A percentile compares a stretch with the other conserved stretches of the same genome.
Conservation (phyloP, 1,139 yeast genomes). For the Tardiomyces depauwii region DNA sequence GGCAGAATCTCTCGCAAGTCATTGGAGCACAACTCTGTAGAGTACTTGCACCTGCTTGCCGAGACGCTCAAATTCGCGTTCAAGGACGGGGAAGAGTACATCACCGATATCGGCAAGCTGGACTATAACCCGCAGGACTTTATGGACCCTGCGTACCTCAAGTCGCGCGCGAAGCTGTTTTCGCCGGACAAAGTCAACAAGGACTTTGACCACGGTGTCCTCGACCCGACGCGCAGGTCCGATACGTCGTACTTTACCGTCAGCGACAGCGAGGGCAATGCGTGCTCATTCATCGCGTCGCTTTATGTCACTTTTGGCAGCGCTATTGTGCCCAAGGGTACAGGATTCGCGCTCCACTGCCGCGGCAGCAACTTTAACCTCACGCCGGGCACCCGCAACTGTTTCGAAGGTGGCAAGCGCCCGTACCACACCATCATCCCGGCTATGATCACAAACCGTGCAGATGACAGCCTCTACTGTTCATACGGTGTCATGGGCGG, state of each 20-base stretch:
- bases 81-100: conserved; percentile 66
- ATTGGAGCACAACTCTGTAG: conserved; percentile 56
- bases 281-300: conserved; percentile 73
- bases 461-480: conserved; percentile 41
- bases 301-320: conserved; percentile 64
- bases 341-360: conserved; percentile 65
- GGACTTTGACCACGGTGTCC: conserved; percentile 42
- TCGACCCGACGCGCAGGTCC: conserved; percentile 52
- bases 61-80: conserved; percentile 67
- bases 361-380: conserved; percentile 70
- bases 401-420: conserved; percentile 58
- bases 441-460: conserved; percentile 49
- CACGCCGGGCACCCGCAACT: conserved; percentile 45
- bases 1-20: conserved; percentile 36
- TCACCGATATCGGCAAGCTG: conserved; percentile 39
- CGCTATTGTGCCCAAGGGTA: conserved; percentile 53
- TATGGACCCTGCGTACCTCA: conserved; percentile 31
- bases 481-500: conserved; percentile 85
- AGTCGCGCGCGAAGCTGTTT: conserved; percentile 40
- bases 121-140: conserved; percentile 27
- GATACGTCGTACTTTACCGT: conserved; percentile 73
- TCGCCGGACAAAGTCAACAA: conserved; percentile 30
- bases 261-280: conserved; percentile 63
- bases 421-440: conserved; percentile 84
- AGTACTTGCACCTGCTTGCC: conserved; percentile 55